Base-by-base conservation (phyloP, 2,329 filamentous ascomycete species). In the Metarhizium album region DNA sequence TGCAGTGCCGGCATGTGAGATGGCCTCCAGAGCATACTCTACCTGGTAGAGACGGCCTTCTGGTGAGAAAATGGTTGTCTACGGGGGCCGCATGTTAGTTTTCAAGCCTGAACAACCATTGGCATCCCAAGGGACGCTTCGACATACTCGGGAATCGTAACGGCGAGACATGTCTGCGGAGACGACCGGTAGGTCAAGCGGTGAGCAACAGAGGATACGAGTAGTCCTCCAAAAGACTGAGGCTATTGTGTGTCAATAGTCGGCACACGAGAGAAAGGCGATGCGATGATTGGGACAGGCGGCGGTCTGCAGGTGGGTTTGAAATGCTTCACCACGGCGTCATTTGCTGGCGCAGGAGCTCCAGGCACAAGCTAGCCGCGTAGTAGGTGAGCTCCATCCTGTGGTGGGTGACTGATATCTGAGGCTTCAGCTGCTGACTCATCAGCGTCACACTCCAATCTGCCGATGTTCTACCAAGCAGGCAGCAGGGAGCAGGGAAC, bases 31-130 rank as follows among this genome's bases (percentile, higher is more conserved):
- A 24, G 93, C 94, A 79, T 98, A 98, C 81, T 98, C 93, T 63
- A 98, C 93, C 74, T 98, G 93, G 72, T 98, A 98, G 55, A 98
- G 82, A 66, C 93, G 90, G 58, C 93, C 93, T 75, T 98, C 93
- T 54, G 93, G 93, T 54, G 93, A 98, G 83, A 98, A 98, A 80
- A 98, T 98, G 68, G 93, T 98, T 62, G 93, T 98, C 90, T 95
- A 62, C 45, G 43, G 22, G 45, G 3, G 9, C 23, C 22, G 46
- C 3, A 29, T 13, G 29, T 51, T 33, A 53, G 52, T 18, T 42
- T n/a, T 27, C 45, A 42, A 50, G 45, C 40, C 45, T 31, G 9
- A 14, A 31, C n/a, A 14, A 51, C 13, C 8, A 40, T 2, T 9
- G 9, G 14, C 4, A 20, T 40, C 9, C 29, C 29, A 31, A 46